Conservation (phyloP, 208 protist genomes). For the Leishmania mexicana region DNA sequence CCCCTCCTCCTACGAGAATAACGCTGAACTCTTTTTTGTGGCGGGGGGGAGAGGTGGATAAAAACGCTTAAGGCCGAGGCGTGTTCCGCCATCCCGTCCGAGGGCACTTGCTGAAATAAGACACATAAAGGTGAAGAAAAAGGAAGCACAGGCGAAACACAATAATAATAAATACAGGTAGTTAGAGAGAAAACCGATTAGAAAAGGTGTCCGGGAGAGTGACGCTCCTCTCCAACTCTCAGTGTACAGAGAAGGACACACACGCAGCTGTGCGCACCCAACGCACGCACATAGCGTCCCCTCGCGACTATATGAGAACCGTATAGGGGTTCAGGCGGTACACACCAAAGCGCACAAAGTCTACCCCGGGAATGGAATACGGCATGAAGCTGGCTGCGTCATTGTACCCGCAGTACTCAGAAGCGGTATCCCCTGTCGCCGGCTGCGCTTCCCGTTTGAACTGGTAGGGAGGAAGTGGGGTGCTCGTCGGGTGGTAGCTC, state of each 20-base stretch:
- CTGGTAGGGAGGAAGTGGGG: slow-evolving; percentile 7
- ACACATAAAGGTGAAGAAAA: not conserved
- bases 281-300: not conserved
- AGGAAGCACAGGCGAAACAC: not conserved
- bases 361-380: slow-evolving; percentile 15
- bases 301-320: slow-evolving; percentile 5
- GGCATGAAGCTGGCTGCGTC: not conserved
- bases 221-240: not conserved
- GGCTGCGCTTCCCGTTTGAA: not conserved
- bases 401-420: not conserved
- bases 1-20: not conserved
- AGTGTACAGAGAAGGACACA: not conserved
- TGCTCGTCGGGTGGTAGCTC: not conserved
- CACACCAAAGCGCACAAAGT: slow-evolving; percentile 25
- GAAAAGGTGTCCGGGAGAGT: not conserved
- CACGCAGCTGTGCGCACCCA: not conserved
- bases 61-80: not conserved
- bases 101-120: not conserved
- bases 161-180: not conserved
- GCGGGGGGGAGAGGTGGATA: not conserved
- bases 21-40: not conserved
- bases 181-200: not conserved
- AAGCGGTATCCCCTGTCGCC: not conserved
- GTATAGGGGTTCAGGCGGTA: slow-evolving; percentile 48
- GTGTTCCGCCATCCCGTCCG: not conserved